Percentiles rank a stretch among this genome's conserved stretches.
Evolutionary conservation across 257 asterid species (phyloP).

Genomic region (Solanum piurae): DNA sequence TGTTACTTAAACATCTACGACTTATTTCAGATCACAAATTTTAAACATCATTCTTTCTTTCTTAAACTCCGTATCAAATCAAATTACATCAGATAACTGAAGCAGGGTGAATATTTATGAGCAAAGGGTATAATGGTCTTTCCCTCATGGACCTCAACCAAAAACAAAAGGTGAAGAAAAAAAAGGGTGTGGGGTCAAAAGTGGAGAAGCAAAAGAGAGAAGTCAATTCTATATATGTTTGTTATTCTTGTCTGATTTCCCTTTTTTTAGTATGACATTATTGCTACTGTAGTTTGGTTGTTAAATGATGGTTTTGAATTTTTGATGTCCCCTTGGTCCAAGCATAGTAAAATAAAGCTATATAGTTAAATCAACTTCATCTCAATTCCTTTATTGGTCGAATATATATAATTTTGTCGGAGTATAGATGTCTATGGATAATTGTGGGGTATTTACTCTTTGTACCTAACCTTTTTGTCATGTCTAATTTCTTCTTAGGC

Average conservation of each 20-base stretch:
- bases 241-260: background rate
- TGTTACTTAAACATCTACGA: no score
- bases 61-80: no score
- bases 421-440: background rate
- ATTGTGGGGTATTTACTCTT: background rate
- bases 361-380: background rate
- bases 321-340: conserved; percentile 13
- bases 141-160: background rate
- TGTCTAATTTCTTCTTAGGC: background rate
- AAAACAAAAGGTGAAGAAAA: background rate
- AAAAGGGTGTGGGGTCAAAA: background rate
- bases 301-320: background rate
- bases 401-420: conserved; percentile 1
- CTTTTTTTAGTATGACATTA: background rate
- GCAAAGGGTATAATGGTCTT: background rate
- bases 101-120: background rate
- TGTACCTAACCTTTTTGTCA: background rate
- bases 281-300: background rate
- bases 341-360: conserved; percentile 9
- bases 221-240: background rate
- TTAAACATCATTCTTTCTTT: rapidly evolving
- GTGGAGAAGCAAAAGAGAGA: background rate
- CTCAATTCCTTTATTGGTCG: background rate
- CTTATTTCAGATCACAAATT: background rate
- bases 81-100: no score